Evolutionary conservation across 2,329 filamentous ascomycete genomes (phyloP).

Genomic region (Dothideomycetes sp.): DNA sequence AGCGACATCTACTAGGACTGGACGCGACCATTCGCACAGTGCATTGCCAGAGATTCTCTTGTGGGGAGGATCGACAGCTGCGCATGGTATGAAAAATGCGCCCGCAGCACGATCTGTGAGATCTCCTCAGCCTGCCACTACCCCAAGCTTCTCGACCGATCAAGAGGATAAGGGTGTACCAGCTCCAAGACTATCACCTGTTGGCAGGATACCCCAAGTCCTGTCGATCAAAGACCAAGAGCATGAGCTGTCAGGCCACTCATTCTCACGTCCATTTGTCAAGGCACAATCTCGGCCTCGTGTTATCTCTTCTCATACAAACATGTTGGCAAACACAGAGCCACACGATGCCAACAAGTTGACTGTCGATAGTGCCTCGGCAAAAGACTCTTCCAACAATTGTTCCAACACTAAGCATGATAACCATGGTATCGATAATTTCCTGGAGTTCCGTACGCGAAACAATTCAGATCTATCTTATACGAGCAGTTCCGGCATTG

Average conservation of each 20-base stretch:
- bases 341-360: too few species aligned
- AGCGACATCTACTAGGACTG: too few species aligned
- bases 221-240: conserved; percentile 53
- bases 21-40: background rate
- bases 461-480: conserved; percentile 60
- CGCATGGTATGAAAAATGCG: conserved; percentile 16
- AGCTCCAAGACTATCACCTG: conserved; percentile 52
- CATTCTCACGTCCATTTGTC: conserved; percentile 74
- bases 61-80: conserved; percentile 14
- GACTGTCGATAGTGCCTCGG: too few species aligned
- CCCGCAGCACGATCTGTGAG: conserved; percentile 12
- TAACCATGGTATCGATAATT: too few species aligned
- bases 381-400: too few species aligned
- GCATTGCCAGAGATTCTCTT: conserved; percentile 12
- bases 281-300: too few species aligned
- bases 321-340: too few species aligned
- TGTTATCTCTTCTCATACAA: too few species aligned
- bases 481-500: conserved; percentile 54
- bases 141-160: conserved; percentile 8
- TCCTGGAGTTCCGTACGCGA: conserved; percentile 61
- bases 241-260: conserved; percentile 59
- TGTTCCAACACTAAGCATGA: too few species aligned
- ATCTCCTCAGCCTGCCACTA: conserved; percentile 13
- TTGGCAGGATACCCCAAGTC: conserved; percentile 78
- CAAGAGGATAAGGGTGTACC: background rate